Base-by-base conservation (phyloP, 2,329 filamentous ascomycete genomes). In the Gyromitra esculenta region DNA sequence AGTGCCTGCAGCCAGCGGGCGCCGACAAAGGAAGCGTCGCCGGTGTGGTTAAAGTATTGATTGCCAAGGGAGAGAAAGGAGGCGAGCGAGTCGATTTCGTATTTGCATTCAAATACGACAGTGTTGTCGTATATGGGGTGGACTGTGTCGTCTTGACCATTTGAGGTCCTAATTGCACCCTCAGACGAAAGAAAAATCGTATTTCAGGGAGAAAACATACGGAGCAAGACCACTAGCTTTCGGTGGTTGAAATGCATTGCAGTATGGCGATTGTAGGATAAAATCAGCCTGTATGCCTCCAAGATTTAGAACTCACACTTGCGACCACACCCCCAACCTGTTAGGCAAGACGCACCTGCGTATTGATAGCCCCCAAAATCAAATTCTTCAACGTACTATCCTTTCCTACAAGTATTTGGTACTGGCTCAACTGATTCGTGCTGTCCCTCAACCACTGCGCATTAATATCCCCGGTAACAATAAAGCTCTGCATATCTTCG, bases 101-200 rank as follows among this genome's bases (percentile, higher is more conserved):
- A 99, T 84, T 99, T 99, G 88, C 96, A 99, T 84, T 99, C 96
- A 79, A 97, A 99, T 2, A 99, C 96, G 63, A 90, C 88, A 0
- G 87, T 89, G 0, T 91, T 91, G 81, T 98, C 94, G 82, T 97
- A 98, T 0, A 87, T 86, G 0, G 96, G 96, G 81, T 97, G 93
- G 0, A 99, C 96, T 7, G 83, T 84, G 82, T 99, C 96, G 21
- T 91, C 88, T 82, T 97, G 92, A 1, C 92, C 92, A 81, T 95
- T 97, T 80, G 88, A 87, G 15, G 90, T 91, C 5, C 80, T 81
- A 59, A 45, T 15, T 43, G 62, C 11, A 41, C 21, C 31, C 18
- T 76, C 45, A 78, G 65, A 70, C 59, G 15, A 48, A 48, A 45
- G 7, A 18, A 62, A 60, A 41, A 60, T 11, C 21, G 3, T 21